Conservation (phyloP, 352 stramenopile genomes). For the Phytophthora fragariaefolia region DNA sequence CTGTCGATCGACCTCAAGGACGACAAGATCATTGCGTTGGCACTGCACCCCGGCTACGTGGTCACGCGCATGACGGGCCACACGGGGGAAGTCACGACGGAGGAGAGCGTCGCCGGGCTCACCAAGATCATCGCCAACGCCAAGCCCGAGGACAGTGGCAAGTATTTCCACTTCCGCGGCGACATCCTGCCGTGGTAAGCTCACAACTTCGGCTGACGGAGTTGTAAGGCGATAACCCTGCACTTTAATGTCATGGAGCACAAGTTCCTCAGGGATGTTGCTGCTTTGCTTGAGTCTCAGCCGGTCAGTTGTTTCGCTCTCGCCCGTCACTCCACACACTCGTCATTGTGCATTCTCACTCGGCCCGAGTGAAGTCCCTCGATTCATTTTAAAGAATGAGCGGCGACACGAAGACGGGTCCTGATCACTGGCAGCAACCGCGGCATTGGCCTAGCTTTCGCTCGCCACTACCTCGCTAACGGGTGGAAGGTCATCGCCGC, state of each 20-base stretch:
- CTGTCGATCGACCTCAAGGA: constrained; percentile 55
- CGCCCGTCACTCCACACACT: neutral
- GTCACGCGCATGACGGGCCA: constrained; percentile 56
- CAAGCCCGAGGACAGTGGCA: constrained; percentile 50
- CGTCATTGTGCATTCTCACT: neutral
- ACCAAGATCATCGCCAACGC: constrained; percentile 46
- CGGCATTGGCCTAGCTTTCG: constrained; percentile 62
- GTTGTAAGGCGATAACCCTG: too few species aligned
- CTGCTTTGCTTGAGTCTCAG: neutral
- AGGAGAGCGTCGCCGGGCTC: constrained; percentile 48
- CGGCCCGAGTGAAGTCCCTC: too few species aligned
- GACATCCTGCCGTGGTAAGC: constrained; percentile 49
- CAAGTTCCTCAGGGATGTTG: neutral
- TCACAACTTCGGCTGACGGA: neutral
- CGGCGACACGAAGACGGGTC: constrained; percentile 44
- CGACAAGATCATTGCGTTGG: constrained; percentile 50
- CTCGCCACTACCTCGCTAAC: constrained; percentile 45
- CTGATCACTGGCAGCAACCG: constrained; percentile 69
- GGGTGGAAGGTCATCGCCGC: constrained; percentile 65
- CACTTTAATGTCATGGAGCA: neutral
- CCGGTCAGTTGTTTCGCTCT: neutral
- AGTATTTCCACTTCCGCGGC: constrained; percentile 52
- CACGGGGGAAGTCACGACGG: constrained; percentile 36
- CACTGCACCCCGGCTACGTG: constrained; percentile 66
- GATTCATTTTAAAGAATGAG: constrained; percentile 20